Base-by-base conservation (phyloP, 345 rosid genomes). In the Raphanus sativus region DNA sequence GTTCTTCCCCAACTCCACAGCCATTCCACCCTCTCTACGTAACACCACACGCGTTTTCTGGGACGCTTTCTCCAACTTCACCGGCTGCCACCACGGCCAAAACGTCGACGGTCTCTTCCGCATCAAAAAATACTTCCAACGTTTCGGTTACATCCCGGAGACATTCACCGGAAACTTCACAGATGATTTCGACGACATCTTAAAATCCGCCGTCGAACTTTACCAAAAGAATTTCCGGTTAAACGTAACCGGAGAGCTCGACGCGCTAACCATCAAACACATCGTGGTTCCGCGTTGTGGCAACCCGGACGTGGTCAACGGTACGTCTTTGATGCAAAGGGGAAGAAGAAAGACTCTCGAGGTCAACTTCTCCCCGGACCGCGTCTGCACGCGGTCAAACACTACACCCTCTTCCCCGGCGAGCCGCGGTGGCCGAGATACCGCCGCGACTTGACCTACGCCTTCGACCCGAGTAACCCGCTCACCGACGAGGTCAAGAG, bases 221-320 rank as follows among this genome's bases (percentile, higher is more conserved):
- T 94, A 94, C 81, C 99, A 94, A 60, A 81, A 17, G 45, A 90
- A 92, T 77, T 94, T 94, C 82, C 84, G 85, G 74, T 89, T 94
- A 30, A 67, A 88, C 11, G 82, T 82, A 42, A 89, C 99, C 5
- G 99, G 99, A 1, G 71, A 85, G 21, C 96, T 94, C 45, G 99
- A 94, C 15, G 70, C 75, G 1, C 66, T 77, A 6, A 94, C 99
- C 7, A 52, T 94, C 0, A 72, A 78, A 62, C 90, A 85, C 62
- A 82, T 94, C 71, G 77, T 86, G n/a, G 83, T 77, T 25, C 98
- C 99, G 0, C 83, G 98, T 60, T 94, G 99, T 55, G 98, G 99
- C 4, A 90, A 90, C 75, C 89, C 99, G 1, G 99, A 94, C 36
- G 77, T 94, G 11, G 83, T 94, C 79, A 94, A 94, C 83, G 98